phyloP scores from a whole-genome alignment of 495 filamentous ascomycete species.

The Hypoxylon lenormandii region DNA sequence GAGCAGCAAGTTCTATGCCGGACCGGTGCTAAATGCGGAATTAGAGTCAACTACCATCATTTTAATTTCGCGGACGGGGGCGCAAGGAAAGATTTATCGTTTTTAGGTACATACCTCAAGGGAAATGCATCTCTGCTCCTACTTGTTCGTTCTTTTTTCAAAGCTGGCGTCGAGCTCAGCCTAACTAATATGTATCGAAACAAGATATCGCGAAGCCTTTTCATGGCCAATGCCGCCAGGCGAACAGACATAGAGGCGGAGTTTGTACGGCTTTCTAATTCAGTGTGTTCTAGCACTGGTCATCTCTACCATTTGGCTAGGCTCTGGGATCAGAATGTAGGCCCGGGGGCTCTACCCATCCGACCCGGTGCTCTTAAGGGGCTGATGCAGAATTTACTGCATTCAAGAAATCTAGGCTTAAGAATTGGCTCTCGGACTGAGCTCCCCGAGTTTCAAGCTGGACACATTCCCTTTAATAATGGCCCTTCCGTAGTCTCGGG shows the following conservation, averaged over 20 bases:
- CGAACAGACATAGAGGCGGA: neutral
- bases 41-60: constrained; percentile 30
- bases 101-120: constrained; percentile 3
- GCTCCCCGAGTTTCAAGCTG: neutral
- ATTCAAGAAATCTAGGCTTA: neutral
- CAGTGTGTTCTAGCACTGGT: neutral
- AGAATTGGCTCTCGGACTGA: neutral
- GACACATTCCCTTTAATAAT: neutral
- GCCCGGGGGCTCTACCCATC: neutral
- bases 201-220: neutral
- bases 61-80: constrained; percentile 30
- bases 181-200: constrained; percentile 1
- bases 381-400: neutral
- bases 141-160: constrained; percentile 26
- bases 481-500: constrained; percentile 9
- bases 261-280: neutral
- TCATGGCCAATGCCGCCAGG: neutral
- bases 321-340: constrained; percentile 23
- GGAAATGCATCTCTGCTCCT: neutral
- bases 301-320: constrained; percentile 22
- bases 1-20: neutral
- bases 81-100: constrained; percentile 4
- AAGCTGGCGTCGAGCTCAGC: constrained; percentile 29
- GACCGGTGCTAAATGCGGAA: neutral
- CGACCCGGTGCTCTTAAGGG: constrained; percentile 22